Base-by-base conservation (phyloP, 163 green algal species). In the Chlorella variabilis region DNA sequence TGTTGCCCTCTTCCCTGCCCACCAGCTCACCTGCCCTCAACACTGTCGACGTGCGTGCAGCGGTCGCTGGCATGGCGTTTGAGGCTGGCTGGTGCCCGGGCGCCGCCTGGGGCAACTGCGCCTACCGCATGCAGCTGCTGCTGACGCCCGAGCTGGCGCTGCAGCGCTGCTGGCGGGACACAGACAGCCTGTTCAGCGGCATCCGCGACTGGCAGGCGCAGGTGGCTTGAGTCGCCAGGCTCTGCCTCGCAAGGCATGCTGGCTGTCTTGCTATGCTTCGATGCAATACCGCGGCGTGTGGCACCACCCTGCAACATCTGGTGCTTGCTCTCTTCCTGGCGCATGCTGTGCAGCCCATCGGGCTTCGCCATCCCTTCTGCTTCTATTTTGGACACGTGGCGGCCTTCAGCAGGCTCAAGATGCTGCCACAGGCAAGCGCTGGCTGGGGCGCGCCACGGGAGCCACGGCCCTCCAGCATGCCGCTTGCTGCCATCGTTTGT, bases 311-410 rank as follows among this genome's bases (percentile, higher is more conserved):
- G n/a, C n/a, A n/a, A n/a, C n/a, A n/a, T n/a, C n/a, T n/a, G n/a
- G n/a, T n/a, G n/a, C n/a, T n/a, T n/a, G n/a, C n/a, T n/a, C n/a
- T n/a, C n/a, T n/a, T n/a, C n/a, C n/a, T n/a, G n/a, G n/a, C n/a
- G n/a, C n/a, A n/a, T n/a, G n/a, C n/a, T n/a, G 18, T 65, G 49
- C 67, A 86, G 61, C 89, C 87, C 45, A 91, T 90, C 34, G 71
- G 45, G 59, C 63, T 91, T 29, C 84, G 87, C 25, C 71, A 86
- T 59, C 85, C 80, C 29, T 92, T 89, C 29, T 18, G 67, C 29
- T 92, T 92, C 81, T 92, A 91, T 71, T 85, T 80, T 56, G 89
- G 83, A 20, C 89, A 92, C 69, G 17, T 88, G 9, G 69, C 80
- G 4, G 39, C 83, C 0, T 92, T 91, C 81, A 41, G 82, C 29